Evolutionary conservation across 805 yeast species (phyloP), one percentile per base, ranked within the genome.

Genomic region (Gaillardinia entomophila): DNA sequence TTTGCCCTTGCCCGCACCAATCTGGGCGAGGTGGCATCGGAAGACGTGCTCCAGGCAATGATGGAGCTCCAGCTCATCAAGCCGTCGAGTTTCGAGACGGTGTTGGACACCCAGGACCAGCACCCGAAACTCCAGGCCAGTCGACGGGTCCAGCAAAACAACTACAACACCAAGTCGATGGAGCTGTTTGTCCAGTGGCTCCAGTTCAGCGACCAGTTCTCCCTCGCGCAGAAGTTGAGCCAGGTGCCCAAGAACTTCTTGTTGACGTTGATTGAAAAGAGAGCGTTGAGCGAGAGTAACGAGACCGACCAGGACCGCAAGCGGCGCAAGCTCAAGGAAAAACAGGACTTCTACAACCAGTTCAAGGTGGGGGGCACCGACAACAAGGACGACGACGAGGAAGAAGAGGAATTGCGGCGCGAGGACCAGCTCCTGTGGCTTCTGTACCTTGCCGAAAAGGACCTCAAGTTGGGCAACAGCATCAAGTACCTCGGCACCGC

Each of bases 11-110:
- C 42, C 61, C 43, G 68, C 13, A 66, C 31, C 50, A 55, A 51
- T 14, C 45, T 53, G 16, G 67, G 63, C 6, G 68, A 64, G 10
- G 65, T 77, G 4, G 65, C 54, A 12, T 52, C 84, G 2, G 81
- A 77, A 38, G 97, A 90, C 51, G 64, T 85, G 4, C 61, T 85
- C 12, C 76, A 77, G 48, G 87, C 92, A 0, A 66, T 89, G 57
- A 68, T 75, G 20, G 75, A 77, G 37, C 53, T 75, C 15, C 82
- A 80, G 12, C 57, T 82, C 27, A 57, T 87, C 12, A 73, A 75
- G 27, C 88, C 90, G 0, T 40, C 37, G 24, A 33, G 32, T 13
- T 40, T 37, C 25, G 65, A 69, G 3, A 69, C 67, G 28, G 31
- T 60, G 7, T 51, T 81, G 22, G 86, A 79, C 23, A 37, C 37